Evolutionary conservation across 2,329 filamentous ascomycete genomes (phyloP).

Genomic region (Paradendryphiella salina): DNA sequence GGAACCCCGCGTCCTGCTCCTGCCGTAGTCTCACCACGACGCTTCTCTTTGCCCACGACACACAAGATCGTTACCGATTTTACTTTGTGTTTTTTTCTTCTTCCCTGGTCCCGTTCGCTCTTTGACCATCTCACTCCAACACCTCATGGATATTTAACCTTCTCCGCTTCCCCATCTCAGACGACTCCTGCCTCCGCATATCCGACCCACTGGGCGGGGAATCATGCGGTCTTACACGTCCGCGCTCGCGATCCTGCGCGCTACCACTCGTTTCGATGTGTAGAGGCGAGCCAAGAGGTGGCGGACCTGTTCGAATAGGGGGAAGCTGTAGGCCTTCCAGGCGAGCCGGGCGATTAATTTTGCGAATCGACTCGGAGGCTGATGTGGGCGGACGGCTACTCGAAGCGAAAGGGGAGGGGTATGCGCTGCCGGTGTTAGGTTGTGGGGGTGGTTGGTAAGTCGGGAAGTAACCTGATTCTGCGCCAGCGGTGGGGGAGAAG

Average conservation of each 20-base stretch:
- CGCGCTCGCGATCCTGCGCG: slow-evolving; percentile 24
- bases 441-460: slow-evolving; percentile 37
- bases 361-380: slow-evolving; percentile 35
- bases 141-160: slow-evolving; percentile 46
- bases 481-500: slow-evolving; percentile 42
- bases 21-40: too few relatives aligned
- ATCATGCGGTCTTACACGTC: slow-evolving; percentile 34
- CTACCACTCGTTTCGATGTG: slow-evolving; percentile 29
- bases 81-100: neutral
- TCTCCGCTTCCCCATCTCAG: slow-evolving; percentile 41
- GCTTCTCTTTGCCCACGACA: neutral
- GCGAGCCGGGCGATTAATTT: slow-evolving; percentile 28
- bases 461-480: slow-evolving; percentile 42
- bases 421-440: slow-evolving; percentile 20
- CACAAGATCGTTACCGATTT: neutral
- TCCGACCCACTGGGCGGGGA: slow-evolving; percentile 32
- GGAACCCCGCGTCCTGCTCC: too few relatives aligned
- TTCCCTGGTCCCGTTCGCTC: neutral
- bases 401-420: slow-evolving; percentile 37
- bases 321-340: slow-evolving; percentile 44
- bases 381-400: slow-evolving; percentile 31
- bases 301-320: slow-evolving; percentile 42
- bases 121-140: slow-evolving; percentile 37
- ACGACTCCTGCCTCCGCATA: slow-evolving; percentile 35
- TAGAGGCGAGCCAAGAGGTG: slow-evolving; percentile 39